Percentiles rank a stretch among this genome's conserved stretches.
Conservation (phyloP, 805 yeast genomes). For the Nakazawaea anatomiae region DNA sequence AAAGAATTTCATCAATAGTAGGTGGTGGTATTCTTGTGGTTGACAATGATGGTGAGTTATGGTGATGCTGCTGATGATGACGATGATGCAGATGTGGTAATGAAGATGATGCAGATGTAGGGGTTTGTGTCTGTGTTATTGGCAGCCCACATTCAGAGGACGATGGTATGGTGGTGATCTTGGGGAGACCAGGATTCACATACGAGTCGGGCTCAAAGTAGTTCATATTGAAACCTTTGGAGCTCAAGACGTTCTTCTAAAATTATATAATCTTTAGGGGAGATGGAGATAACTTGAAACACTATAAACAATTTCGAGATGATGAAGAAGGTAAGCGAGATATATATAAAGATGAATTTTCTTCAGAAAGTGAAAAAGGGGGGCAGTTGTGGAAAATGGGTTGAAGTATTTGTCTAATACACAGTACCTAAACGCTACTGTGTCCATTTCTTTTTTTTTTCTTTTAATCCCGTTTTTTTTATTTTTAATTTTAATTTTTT, state of each 20-base stretch:
- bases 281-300: too few relatives aligned
- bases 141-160: neutral
- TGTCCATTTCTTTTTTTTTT: too few relatives aligned
- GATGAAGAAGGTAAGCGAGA: too few relatives aligned
- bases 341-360: too few relatives aligned
- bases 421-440: too few relatives aligned
- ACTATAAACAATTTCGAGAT: too few relatives aligned
- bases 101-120: neutral
- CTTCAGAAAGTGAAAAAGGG: too few relatives aligned
- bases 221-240: neutral
- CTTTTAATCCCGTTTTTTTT: too few relatives aligned
- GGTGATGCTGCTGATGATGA: neutral
- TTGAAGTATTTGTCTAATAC: too few relatives aligned
- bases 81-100: neutral
- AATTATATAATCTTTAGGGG: too few relatives aligned
- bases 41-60: neutral
- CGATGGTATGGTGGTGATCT: slow-evolving; percentile 5
- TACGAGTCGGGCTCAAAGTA: neutral
- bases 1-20: slow-evolving; percentile 20
- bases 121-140: slow-evolving; percentile 2
- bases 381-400: too few relatives aligned
- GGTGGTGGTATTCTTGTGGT: slow-evolving; percentile 15
- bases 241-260: neutral
- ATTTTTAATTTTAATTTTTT: too few relatives aligned
- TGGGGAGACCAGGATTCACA: slow-evolving; percentile 10